phyloP scores from a whole-genome alignment of 2,329 filamentous ascomycete genomes.

The Phoma sp. region DNA sequence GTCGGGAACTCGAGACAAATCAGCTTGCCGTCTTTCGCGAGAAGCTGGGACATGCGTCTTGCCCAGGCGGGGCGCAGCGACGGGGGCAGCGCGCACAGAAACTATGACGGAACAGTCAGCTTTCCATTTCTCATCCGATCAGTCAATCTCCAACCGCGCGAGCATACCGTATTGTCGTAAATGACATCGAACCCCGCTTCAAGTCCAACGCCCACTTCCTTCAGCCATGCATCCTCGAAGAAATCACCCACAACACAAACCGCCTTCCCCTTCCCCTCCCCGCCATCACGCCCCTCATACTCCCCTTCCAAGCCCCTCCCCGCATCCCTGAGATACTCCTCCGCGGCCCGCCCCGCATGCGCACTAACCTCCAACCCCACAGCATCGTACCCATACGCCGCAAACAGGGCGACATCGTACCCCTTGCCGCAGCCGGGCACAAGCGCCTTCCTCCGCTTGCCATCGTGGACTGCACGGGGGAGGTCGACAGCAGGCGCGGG shows the following conservation, averaged over 20 bases:
- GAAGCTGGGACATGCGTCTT: constrained; percentile 59
- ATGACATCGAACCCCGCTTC: constrained; percentile 65
- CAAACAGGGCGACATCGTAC: constrained; percentile 79
- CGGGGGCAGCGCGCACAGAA: constrained; percentile 65
- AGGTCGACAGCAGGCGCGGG: constrained; percentile 41
- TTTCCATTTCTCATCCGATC: accelerated
- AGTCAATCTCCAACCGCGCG: not conserved
- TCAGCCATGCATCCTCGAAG: constrained; percentile 66
- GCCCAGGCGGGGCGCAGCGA: constrained; percentile 64
- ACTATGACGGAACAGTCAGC: constrained; percentile 48
- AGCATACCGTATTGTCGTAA: constrained; percentile 66
- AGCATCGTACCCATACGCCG: constrained; percentile 76
- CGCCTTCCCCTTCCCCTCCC: constrained; percentile 58
- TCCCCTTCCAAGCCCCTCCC: constrained; percentile 47
- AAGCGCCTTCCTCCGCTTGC: constrained; percentile 63
- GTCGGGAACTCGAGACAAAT: constrained; percentile 80
- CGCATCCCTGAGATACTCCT: constrained; percentile 45
- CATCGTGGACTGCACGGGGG: constrained; percentile 30
- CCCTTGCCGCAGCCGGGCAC: constrained; percentile 84
- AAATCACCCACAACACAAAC: constrained; percentile 70
- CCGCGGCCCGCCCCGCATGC: constrained; percentile 56
- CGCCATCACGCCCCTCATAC: constrained; percentile 49
- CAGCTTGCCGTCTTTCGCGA: constrained; percentile 59
- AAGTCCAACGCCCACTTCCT: constrained; percentile 29
- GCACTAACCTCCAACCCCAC: constrained; percentile 73